Evolutionary conservation across 2,329 filamentous ascomycete genomes (phyloP).

Genomic region (Aspergillus eucalypticola): DNA sequence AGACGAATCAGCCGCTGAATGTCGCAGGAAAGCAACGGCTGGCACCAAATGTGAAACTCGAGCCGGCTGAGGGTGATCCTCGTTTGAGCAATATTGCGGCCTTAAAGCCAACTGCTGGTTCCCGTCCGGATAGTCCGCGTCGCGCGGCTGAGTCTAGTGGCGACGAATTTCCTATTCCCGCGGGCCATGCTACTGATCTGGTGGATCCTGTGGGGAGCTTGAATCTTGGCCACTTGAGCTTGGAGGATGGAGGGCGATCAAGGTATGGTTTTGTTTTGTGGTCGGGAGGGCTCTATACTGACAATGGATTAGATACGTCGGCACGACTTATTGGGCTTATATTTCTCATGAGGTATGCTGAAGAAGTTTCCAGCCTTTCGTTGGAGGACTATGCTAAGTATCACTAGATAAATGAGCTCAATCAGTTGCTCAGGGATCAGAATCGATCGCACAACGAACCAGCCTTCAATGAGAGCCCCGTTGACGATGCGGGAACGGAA

Average conservation of each 20-base stretch:
- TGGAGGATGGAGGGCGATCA: slow-evolving; percentile 46
- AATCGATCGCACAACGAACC: slow-evolving; percentile 36
- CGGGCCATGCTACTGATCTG: slow-evolving; percentile 43
- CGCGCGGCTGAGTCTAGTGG: slow-evolving; percentile 36
- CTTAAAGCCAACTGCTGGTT: slow-evolving; percentile 17
- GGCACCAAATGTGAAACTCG: slow-evolving; percentile 20
- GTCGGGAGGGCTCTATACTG: background rate
- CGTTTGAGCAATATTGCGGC: slow-evolving; percentile 19
- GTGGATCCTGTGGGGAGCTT: slow-evolving; percentile 45
- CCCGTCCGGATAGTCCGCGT: slow-evolving; percentile 35
- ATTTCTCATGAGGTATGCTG: slow-evolving; percentile 44
- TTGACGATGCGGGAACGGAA: slow-evolving; percentile 26
- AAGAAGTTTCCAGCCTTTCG: background rate
- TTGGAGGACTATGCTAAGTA: slow-evolving; percentile 12
- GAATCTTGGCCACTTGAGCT: slow-evolving; percentile 45
- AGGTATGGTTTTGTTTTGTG: slow-evolving; percentile 36
- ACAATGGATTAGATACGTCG: slow-evolving; percentile 41
- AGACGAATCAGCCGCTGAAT: slow-evolving; percentile 32
- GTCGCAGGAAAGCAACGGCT: slow-evolving; percentile 24
- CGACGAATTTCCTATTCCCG: slow-evolving; percentile 47
- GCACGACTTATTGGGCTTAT: slow-evolving; percentile 49
- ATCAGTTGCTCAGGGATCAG: slow-evolving; percentile 46
- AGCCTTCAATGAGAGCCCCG: slow-evolving; percentile 21
- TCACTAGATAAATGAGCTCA: slow-evolving; percentile 45
- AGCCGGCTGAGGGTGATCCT: slow-evolving; percentile 20